phyloP scores from a whole-genome alignment of 1,284 basidiomycete species.

The Ceratobasidium sp. region DNA sequence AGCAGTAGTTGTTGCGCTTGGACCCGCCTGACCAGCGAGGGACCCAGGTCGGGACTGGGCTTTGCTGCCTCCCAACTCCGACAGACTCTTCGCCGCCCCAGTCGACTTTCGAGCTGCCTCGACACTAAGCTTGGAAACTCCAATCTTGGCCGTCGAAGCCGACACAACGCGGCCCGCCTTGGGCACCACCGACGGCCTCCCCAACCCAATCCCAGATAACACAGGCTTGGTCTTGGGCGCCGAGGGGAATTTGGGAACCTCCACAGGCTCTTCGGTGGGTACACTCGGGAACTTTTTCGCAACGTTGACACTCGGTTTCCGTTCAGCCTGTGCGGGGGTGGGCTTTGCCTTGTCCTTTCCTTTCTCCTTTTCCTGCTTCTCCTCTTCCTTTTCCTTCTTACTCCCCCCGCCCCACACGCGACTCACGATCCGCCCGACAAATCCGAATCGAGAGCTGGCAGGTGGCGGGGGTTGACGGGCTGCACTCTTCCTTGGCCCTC shows the following conservation, averaged over 20 bases:
- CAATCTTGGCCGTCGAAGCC: background rate
- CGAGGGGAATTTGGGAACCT: conserved; percentile 18
- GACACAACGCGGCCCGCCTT: background rate
- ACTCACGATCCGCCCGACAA: conserved; percentile 31
- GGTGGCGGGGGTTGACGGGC: background rate
- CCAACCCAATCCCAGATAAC: conserved; percentile 6
- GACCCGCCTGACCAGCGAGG: background rate
- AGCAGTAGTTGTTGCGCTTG: background rate
- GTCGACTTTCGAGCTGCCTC: background rate
- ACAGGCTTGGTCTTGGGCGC: conserved; percentile 22
- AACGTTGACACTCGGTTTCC: conserved; percentile 31
- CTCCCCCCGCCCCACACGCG: conserved; percentile 19
- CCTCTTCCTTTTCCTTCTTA: conserved; percentile 25
- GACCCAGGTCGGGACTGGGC: background rate
- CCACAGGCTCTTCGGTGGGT: conserved; percentile 24
- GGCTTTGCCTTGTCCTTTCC: conserved; percentile 11
- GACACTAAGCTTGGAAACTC: background rate
- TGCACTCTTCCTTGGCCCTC: background rate
- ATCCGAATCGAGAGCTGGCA: conserved; percentile 14
- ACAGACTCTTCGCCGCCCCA: too few relatives aligned
- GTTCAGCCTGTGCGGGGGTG: conserved; percentile 6
- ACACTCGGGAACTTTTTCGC: conserved; percentile 33
- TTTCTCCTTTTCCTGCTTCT: conserved; percentile 8
- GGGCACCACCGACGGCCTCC: conserved; percentile 17
- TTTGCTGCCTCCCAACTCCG: background rate